Evolutionary conservation across 805 yeast species (phyloP).

Genomic region (Candida nanaspora): DNA sequence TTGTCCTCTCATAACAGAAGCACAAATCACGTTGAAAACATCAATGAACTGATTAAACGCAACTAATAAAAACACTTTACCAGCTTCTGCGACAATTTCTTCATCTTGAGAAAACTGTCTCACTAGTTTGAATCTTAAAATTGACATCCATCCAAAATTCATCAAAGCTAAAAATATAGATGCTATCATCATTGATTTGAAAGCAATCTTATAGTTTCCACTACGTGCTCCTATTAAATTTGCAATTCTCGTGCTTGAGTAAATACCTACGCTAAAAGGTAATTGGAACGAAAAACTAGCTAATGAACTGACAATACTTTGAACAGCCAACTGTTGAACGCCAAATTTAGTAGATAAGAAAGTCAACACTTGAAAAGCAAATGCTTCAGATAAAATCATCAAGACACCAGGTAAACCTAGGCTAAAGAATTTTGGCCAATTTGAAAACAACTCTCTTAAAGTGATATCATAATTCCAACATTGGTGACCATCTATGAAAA

Average conservation of each 20-base stretch:
- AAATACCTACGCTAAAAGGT: slow-evolving; percentile 45
- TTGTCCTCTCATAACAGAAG: slow-evolving; percentile 46
- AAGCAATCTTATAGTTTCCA: slow-evolving; percentile 26
- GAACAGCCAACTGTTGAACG: slow-evolving; percentile 42
- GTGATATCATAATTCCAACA: slow-evolving; percentile 47
- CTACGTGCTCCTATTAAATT: slow-evolving; percentile 46
- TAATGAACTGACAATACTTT: slow-evolving; percentile 41
- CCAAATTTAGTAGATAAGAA: slow-evolving; percentile 43
- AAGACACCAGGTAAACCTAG: slow-evolving; percentile 46
- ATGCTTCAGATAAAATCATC: slow-evolving; percentile 51
- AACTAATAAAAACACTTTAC: slow-evolving; percentile 36
- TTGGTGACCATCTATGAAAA: slow-evolving; percentile 51
- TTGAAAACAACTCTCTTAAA: slow-evolving; percentile 25
- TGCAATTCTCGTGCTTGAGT: slow-evolving; percentile 45
- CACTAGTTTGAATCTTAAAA: slow-evolving; percentile 31
- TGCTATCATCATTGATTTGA: slow-evolving; percentile 28
- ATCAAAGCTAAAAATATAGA: slow-evolving; percentile 27
- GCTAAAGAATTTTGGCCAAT: slow-evolving; percentile 36
- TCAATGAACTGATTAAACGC: slow-evolving; percentile 46
- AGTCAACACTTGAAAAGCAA: slow-evolving; percentile 47
- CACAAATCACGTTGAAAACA: slow-evolving; percentile 36
- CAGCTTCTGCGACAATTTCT: slow-evolving; percentile 29
- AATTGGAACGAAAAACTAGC: slow-evolving; percentile 43
- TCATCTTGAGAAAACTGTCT: slow-evolving; percentile 34
- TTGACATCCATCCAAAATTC: slow-evolving; percentile 31